Percentiles rank a stretch among this genome's conserved stretches.
These are phyloP conservation scores for Polytolypa hystricis DNA, from an alignment of 2,329 filamentous ascomycete species.

Conservation along the genomic window DNA sequence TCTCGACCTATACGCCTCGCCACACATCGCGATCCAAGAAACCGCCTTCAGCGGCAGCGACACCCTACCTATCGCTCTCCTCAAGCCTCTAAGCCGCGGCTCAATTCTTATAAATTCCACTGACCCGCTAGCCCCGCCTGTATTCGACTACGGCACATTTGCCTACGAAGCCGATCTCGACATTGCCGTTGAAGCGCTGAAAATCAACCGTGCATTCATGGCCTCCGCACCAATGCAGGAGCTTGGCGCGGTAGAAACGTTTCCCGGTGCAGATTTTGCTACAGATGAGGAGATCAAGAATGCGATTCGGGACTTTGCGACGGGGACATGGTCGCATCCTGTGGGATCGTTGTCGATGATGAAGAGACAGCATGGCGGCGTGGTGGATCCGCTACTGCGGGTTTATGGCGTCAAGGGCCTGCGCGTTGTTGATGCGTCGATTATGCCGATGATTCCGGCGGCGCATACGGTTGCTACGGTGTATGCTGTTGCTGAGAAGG, in stretches of 20 bases:
- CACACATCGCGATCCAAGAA: conserved; percentile 15
- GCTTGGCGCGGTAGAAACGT: too few relatives aligned
- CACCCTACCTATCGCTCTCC: conserved; percentile 12
- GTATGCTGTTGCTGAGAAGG: conserved; percentile 26
- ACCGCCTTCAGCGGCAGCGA: conserved; percentile 12
- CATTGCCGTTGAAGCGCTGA: too few relatives aligned
- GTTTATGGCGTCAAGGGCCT: conserved; percentile 13
- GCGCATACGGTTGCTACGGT: conserved; percentile 22
- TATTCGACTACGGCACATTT: too few relatives aligned
- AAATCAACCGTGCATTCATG: too few relatives aligned
- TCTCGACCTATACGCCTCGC: conserved; percentile 9
- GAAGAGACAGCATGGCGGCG: too few relatives aligned
- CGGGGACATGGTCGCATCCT: too few relatives aligned
- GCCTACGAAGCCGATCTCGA: too few relatives aligned
- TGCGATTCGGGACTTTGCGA: too few relatives aligned
- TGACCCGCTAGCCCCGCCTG: conserved; percentile 10
- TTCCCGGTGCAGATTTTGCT: too few relatives aligned
- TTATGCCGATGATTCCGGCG: conserved; percentile 21
- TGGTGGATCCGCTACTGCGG: conserved; percentile 15
- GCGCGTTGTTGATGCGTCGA: conserved; percentile 24
- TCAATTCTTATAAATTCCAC: conserved; percentile 12
- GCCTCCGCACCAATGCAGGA: too few relatives aligned
- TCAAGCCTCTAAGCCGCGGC: conserved; percentile 16
- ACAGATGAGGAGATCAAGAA: too few relatives aligned
- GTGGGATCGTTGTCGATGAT: too few relatives aligned